Percentiles rank a stretch among this genome's conserved stretches.
These are phyloP conservation scores for Fusarium robinianum DNA, from an alignment of 2,329 filamentous ascomycete species.

Conservation along the genomic window DNA sequence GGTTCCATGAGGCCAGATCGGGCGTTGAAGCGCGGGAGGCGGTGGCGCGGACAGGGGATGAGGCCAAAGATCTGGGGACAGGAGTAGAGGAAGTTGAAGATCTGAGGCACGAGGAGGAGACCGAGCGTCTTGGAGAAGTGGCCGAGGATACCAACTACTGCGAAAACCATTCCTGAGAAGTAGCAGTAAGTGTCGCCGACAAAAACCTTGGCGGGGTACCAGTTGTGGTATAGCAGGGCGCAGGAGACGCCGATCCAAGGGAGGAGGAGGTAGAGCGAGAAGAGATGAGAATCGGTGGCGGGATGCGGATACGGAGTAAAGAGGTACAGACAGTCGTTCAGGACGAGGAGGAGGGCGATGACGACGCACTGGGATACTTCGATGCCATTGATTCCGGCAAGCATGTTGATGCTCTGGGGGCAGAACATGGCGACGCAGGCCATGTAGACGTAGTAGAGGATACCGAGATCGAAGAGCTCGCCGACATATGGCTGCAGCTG, in stretches of 20 bases:
- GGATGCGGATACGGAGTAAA: constrained; percentile 84
- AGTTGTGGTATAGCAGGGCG: constrained; percentile 88
- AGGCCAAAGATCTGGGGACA: constrained; percentile 88
- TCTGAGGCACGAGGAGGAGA: constrained; percentile 87
- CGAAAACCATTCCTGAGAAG: constrained; percentile 98
- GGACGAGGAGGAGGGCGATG: constrained; percentile 78
- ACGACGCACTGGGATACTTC: constrained; percentile 94
- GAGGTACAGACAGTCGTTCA: constrained; percentile 90
- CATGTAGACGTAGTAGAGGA: constrained; percentile 96
- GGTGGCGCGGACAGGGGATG: constrained; percentile 89
- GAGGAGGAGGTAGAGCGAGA: constrained; percentile 91
- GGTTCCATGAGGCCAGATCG: constrained; percentile 84
- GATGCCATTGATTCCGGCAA: constrained; percentile 99
- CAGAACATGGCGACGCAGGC: constrained; percentile 95
- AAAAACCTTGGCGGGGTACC: constrained; percentile 93
- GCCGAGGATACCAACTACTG: constrained; percentile 92
- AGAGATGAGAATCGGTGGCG: constrained; percentile 92
- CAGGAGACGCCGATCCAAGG: constrained; percentile 92
- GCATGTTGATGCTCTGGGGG: constrained; percentile 98
- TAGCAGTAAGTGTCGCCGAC: constrained; percentile 99
- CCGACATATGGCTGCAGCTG: constrained; percentile 84
- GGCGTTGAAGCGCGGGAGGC: constrained; percentile 86
- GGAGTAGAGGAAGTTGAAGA: constrained; percentile 96
- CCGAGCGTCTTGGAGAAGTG: constrained; percentile 98
- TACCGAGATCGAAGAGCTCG: constrained; percentile 79